These are phyloP conservation scores for Cercophora sp. DNA, from an alignment of 495 filamentous ascomycete genomes.

Conservation along the genomic window DNA sequence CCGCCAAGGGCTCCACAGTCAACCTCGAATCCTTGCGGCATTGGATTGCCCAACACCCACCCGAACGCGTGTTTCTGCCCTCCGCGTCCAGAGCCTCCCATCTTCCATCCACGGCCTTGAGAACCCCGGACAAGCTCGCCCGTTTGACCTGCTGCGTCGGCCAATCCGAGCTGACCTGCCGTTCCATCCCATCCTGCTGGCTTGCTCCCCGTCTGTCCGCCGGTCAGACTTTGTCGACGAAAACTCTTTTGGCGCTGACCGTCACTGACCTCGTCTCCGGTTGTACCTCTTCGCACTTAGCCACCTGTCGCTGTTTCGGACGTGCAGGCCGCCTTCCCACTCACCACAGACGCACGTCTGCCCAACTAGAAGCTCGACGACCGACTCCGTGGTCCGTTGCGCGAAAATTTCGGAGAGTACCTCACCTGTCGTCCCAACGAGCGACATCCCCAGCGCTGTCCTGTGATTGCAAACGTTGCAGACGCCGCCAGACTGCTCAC, in stretches of 20 bases:
- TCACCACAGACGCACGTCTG: slow-evolving; percentile 26
- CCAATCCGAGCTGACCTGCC: slow-evolving; percentile 13
- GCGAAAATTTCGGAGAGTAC: slow-evolving; percentile 24
- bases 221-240: slow-evolving; percentile 16
- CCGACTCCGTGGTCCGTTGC: slow-evolving; percentile 23
- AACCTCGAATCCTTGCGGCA: slow-evolving; percentile 27
- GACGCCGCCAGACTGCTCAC: slow-evolving; percentile 21
- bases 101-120: slow-evolving; percentile 11
- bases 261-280: slow-evolving; percentile 15
- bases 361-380: slow-evolving; percentile 21
- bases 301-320: slow-evolving; percentile 25
- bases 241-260: slow-evolving; percentile 16
- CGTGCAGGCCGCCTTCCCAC: slow-evolving; percentile 21
- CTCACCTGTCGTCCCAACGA: slow-evolving; percentile 24
- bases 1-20: slow-evolving; percentile 28
- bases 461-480: no score
- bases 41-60: slow-evolving; percentile 18
- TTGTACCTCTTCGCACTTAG: slow-evolving; percentile 15
- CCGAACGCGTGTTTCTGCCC: slow-evolving; percentile 2
- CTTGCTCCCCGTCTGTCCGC: slow-evolving; percentile 6
- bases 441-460: slow-evolving; percentile 20
- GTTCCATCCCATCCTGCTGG: neutral
- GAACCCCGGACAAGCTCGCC: slow-evolving; percentile 22
- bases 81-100: slow-evolving; percentile 5
- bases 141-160: slow-evolving; percentile 6